Evolutionary conservation across 2,329 filamentous ascomycete species (phyloP), one percentile per base, ranked within the genome.

Genomic region (Nemania diffusa): DNA sequence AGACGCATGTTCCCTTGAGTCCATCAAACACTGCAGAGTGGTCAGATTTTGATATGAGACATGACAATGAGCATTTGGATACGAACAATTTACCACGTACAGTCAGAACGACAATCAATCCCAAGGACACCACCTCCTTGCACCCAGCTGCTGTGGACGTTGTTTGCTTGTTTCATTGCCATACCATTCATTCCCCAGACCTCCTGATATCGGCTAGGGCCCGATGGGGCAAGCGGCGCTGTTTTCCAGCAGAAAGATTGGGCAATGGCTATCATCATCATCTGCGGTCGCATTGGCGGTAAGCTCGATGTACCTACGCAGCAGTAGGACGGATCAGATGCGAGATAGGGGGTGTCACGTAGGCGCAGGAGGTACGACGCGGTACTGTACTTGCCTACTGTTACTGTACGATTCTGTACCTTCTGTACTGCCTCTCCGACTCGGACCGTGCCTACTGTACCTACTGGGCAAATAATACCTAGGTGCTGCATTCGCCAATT

Each of bases 211-310:
- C 48, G 60, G 57, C 13, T 17, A 46, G 40, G 42, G 27, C 27
- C 22, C 50, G 27, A 59, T 48, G 17, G 26, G 50, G 11, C 11
- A 64, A 15, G 6, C n/a, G 34, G 27, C 24, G 26, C 42, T 55
- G 44, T n/a, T 56, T 27, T 37, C 27, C 34, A 26, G 13, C 20
- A 53, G 44, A 53, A 9, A 29, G 7, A 46, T 40, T 22, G 42
- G 56, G 40, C 26, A 11, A n/a, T 44, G 51, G n/a, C n/a, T n/a
- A n/a, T 57, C 34, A 44, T 67, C 50, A 46, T 27, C 56, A 26
- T 42, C 22, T 20, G 27, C n/a, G 46, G 65, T 68, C 61, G 44
- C 61, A 68, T 61, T 34, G 56, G 37, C 46, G 57, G 61, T 61
- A 57, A 48, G 42, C 42, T 26, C 37, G 37, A 65, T 29, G 17